Evolutionary conservation across 352 stramenopile species (phyloP), one percentile per base, ranked within the genome.

Genomic region (Globisporangium alternatum): DNA sequence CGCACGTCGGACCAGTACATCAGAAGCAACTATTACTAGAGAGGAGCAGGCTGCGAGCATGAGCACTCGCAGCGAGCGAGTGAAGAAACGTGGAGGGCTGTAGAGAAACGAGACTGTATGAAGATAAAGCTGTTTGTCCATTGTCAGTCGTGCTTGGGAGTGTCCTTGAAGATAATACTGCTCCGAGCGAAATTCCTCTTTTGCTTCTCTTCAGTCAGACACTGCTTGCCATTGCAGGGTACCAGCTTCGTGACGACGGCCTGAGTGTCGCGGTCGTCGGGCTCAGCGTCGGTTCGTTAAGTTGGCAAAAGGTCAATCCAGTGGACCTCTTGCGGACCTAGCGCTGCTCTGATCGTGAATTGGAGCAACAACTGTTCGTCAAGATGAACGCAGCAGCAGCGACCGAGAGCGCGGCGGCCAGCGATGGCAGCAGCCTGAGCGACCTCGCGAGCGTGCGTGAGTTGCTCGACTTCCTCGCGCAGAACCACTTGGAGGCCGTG

Each of bases 1-100:
- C 84, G 85, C 55, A 93, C 87, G 7, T 95, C 87, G 5, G 87
- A 95, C 57, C 84, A 93, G 70, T 93, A 91, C 65, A 95, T 95
- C 63, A 80, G 84, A 48, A 91, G 87, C 68, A 90, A 92, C 66
- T 92, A 89, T 74, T 94, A 92, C 71, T 94, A 67, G 75, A 65
- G 22, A 44, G 37, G 12, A 43, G 22, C 25, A 30, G 3, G 22
- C 47, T 56, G 49, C 43, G 48, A 53, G 15, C 39, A 15, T 39
- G 33, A 39, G 17, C 28, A 31, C 25, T 28, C 25, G 25, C 2
- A 35, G 7, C 21, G 17, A 60, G 39, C 47, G 25, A 53, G 22
- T 19, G 31, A 45, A 12, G 30, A 56, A 7, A n/a, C 3, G 25
- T 6, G 28, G 49, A 56, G 0, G 6, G 39, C 10, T 5, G 41